These are phyloP conservation scores for Trichoderma atroviride DNA, from an alignment of 2,329 filamentous ascomycete species.

Conservation along the genomic window DNA sequence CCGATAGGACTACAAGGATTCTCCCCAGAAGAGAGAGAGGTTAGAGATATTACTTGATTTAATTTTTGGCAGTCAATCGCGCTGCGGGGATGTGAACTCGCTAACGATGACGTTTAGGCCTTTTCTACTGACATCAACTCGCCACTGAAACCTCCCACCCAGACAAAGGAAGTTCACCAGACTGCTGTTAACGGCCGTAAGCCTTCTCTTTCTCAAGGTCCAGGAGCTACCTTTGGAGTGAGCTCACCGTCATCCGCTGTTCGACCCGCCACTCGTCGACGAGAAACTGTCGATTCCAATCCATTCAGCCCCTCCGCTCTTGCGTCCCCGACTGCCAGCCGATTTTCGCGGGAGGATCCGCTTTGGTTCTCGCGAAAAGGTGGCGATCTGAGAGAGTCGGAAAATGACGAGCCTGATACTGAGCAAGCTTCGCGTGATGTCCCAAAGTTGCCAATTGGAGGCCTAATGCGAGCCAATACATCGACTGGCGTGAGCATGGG, in stretches of 20 bases:
- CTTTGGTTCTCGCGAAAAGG: slow-evolving; percentile 61
- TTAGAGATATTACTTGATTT: slow-evolving; percentile 38
- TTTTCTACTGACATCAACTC: slow-evolving; percentile 91
- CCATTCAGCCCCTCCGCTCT: slow-evolving; percentile 57
- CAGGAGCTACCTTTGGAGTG: slow-evolving; percentile 65
- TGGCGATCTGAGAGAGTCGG: slow-evolving; percentile 57
- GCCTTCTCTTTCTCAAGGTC: slow-evolving; percentile 75
- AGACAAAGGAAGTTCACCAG: slow-evolving; percentile 67
- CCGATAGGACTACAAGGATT: slow-evolving; percentile 76
- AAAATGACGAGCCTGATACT: slow-evolving; percentile 55
- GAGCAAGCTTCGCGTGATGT: slow-evolving; percentile 38
- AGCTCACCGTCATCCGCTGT: slow-evolving; percentile 72
- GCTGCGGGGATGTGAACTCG: neutral
- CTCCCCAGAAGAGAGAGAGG: slow-evolving; percentile 63
- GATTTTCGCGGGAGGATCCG: slow-evolving; percentile 65
- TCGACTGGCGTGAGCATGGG: slow-evolving; percentile 51
- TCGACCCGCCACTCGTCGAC: slow-evolving; percentile 75
- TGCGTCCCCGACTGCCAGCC: slow-evolving; percentile 63
- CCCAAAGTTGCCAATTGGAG: slow-evolving; percentile 47
- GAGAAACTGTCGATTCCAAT: slow-evolving; percentile 76
- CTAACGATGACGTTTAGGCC: slow-evolving; percentile 55
- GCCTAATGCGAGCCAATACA: slow-evolving; percentile 58
- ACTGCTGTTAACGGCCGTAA: slow-evolving; percentile 72
- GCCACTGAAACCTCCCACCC: slow-evolving; percentile 80
- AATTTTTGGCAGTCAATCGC: neutral